Base-by-base conservation (phyloP, 306 rosid genomes). In the Quercus gilva region DNA sequence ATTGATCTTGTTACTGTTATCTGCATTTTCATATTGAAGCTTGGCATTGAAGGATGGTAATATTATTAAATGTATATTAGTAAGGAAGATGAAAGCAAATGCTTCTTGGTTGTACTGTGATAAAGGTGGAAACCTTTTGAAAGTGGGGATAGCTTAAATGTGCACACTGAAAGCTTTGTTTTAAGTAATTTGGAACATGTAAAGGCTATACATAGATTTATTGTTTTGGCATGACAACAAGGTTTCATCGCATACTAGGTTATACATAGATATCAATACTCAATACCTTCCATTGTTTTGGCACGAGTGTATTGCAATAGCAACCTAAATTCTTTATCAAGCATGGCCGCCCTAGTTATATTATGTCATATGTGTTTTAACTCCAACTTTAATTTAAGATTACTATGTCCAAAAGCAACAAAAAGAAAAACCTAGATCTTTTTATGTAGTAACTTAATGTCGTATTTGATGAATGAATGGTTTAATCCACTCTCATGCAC, bases 1-100 rank as follows among this genome's bases (percentile, higher is more conserved):
- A 53, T 79, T 49, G 64, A 56, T 81, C 51, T 25, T 72, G 57
- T 70, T 82, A 41, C 63, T 74, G 75, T 33, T 60, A 71, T 70
- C 45, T 61, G 71, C 31, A 41, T 65, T 65, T 8, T 18, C 71
- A 17, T 31, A 31, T 15, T 65, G 17, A 18, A 2, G 45, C 18
- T 29, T n/a, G 12, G 11, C 71, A 25, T 29, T 29, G 71, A 65
- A 31, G 1, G 8, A 31, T 31, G 31, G 49, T 7, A 1, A 29
- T 31, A 8, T 65, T 20, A 31, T 29, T 61, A 64, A n/a, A 68
- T n/a, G 23, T 19, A 13, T 18, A 18, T 35, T 33, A 10, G 20
- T 17, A 9, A 31, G 23, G 71, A 18, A 61, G 68, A 26, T 7
- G 10, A 65, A 31, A 21, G 23, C 25, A 7, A 31, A 31, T 33